phyloP scores from a whole-genome alignment of 139 green algal genomes.

The Chlamydomonas sp. region DNA sequence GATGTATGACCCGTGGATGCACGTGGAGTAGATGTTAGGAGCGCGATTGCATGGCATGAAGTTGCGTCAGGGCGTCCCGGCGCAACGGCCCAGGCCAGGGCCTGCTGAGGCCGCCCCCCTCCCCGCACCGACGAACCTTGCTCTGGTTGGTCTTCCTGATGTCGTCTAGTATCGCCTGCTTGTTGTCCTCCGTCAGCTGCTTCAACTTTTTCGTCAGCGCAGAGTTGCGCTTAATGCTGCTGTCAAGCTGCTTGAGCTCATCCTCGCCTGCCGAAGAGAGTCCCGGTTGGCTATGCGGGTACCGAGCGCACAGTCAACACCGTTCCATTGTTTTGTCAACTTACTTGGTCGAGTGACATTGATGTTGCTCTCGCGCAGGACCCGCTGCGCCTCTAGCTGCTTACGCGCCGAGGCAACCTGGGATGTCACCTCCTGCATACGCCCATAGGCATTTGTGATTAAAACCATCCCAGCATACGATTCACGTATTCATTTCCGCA shows the following conservation, averaged over 20 bases:
- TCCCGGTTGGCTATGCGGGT: neutral
- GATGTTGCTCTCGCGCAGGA: slow-evolving; percentile 46
- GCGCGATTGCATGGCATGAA: no score
- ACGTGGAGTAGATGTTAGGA: no score
- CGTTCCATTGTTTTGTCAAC: neutral
- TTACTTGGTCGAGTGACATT: slow-evolving; percentile 39
- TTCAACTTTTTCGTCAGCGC: slow-evolving; percentile 89
- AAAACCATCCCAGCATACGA: no score
- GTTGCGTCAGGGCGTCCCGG: no score
- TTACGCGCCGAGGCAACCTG: slow-evolving; percentile 32
- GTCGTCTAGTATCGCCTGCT: slow-evolving; percentile 73
- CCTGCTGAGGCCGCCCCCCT: neutral
- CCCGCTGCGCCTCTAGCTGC: slow-evolving; percentile 33
- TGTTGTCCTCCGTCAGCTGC: slow-evolving; percentile 75
- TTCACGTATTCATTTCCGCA: no score
- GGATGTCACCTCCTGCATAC: neutral
- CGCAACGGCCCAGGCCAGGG: no score
- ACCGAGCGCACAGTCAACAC: neutral
- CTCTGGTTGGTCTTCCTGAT: slow-evolving; percentile 84
- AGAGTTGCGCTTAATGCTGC: slow-evolving; percentile 93
- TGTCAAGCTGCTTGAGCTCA: slow-evolving; percentile 80
- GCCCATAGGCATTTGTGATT: no score
- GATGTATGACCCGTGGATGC: no score
- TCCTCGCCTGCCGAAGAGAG: slow-evolving; percentile 49
- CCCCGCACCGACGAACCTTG: slow-evolving; percentile 62